Evolutionary conservation across 208 protist species (phyloP), one percentile per base, ranked within the genome.

Genomic region (Leishmania braziliensis): DNA sequence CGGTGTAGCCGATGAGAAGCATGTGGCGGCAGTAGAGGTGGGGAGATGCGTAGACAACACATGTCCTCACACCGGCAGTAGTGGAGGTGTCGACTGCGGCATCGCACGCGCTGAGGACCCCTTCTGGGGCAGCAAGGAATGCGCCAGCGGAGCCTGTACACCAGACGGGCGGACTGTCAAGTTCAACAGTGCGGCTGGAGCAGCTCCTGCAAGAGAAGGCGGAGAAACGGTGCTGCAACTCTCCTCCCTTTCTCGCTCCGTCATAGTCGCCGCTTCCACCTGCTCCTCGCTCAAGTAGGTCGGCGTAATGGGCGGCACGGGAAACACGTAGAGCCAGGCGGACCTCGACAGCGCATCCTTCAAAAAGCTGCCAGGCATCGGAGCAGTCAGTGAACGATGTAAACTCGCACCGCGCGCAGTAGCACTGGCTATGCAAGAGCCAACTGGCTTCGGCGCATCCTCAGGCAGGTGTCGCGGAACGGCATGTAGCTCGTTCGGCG

Each of bases 371-470:
- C n/a, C 39, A 12, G 73, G 23, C 5, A n/a, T 20, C 33, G 26
- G n/a, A 62, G 73, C 63, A 65, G 56, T 50, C 63, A 36, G 29
- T 54, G 75, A 68, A 63, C 63, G 29, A 69, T n/a, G 58, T 18
- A 43, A 23, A 2, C 29, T 39, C 71, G 12, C 18, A 23, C 16
- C 20, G 5, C 43, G 71, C 50, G 51, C 71, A 43, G 46, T 33
- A 39, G 71, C 23, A 75, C 20, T 5, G 29, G 26, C 50, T 39
- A 39, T 39, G n/a, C 36, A 39, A 62, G 50, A 62, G 71, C 33
- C 50, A 46, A 4, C 46, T 29, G 51, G 29, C 46, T 3, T 33
- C 46, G 50, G 71, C 46, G 23, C 46, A 36, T 43, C 26, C 23
- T n/a, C 66, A 26, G 5, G 9, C 12, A 39, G 5, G 10, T 56